Evolutionary conservation across 192 early-diverging fungal species (phyloP), one percentile per base, ranked within the genome.

Genomic region (Funneliformis geosporum): DNA sequence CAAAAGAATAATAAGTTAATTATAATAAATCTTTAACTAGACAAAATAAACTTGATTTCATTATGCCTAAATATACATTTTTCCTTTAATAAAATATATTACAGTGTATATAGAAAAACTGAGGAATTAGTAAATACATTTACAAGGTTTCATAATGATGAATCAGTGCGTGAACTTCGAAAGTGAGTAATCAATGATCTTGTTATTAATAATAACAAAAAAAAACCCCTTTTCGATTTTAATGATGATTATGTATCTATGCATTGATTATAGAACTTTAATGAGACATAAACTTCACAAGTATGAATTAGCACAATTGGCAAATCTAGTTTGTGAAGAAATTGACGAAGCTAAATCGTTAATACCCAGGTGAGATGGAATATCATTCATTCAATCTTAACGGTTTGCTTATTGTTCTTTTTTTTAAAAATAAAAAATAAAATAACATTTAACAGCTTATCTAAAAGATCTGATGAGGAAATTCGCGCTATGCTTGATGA

Each of bases 341-440:
- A 90, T 90, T 33, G 97, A 98, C 67, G 97, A 98, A 84, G 95
- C 95, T 0, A 94, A 93, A 81, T 91, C 93, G 12, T 86, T 98
- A 42, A 92, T 98, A 72, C 97, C 95, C 28, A 98, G 93, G 94
- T 94, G 85, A 82, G 59, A 75, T 27, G 70, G 61, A 39, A 43
- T 33, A n/a, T 40, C 38, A 47, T 76, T 64, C 43, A n/a, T 38
- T 42, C n/a, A 5, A 25, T n/a, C 8, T 43, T 8, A 18, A 18
- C 8, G 6, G n/a, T 43, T 64, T 76, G 39, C 10, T 33, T 27
- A 11, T 18, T 12, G n/a, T 18, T 78, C 8, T 23, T 67, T n/a
- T n/a, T n/a, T n/a, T n/a, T n/a, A n/a, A n/a, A n/a, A n/a, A n/a
- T n/a, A n/a, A n/a, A n/a, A n/a, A n/a, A n/a, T n/a, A n/a, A n/a